Evolutionary conservation across 2,329 filamentous ascomycete species (phyloP), one percentile per base, ranked within the genome.

Genomic region (Sporothrix curviconia): DNA sequence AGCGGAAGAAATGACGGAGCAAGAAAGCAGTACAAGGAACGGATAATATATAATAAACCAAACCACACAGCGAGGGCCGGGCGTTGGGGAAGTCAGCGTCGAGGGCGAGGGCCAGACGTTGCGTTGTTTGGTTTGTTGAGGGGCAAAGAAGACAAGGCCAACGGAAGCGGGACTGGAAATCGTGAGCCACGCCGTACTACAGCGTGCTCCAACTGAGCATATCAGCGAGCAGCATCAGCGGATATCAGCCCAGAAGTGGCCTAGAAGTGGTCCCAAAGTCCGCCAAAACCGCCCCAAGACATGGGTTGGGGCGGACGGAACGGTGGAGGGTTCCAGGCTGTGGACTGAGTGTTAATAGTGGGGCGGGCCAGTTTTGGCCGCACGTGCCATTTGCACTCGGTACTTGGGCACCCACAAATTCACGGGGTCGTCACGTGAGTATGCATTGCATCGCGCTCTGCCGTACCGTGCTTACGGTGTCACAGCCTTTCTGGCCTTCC

Each of bases 71-170:
- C n/a, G n/a, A n/a, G 30, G 19, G 25, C 11, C 14, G 15, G 11
- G 34, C 7, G 34, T 39, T 19, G 40, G 22, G 22, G 25, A 32
- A 37, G 22, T n/a, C 19, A 51, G 15, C 22, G 40, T 11, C 19
- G 25, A 25, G 37, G 28, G 4, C 14, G 39, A 36, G 25, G 11
- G 14, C 51, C 32, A n/a, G 49, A 39, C 14, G 47, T 51, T 51
- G 49, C 34, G 36, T 22, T 53, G 37, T 22, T 42, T 53, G 34
- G 37, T 54, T 54, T n/a, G n/a, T n/a, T n/a, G n/a, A n/a, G n/a
- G n/a, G n/a, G n/a, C n/a, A n/a, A n/a, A n/a, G n/a, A n/a, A n/a
- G n/a, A n/a, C n/a, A 28, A 54, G 51, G 39, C 24, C 14, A 19
- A 14, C 49, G 28, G 37, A 8, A 42, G 30, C 37, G 51, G 36